phyloP scores from a whole-genome alignment of 306 rosid species.

The Carpinus viminea region DNA sequence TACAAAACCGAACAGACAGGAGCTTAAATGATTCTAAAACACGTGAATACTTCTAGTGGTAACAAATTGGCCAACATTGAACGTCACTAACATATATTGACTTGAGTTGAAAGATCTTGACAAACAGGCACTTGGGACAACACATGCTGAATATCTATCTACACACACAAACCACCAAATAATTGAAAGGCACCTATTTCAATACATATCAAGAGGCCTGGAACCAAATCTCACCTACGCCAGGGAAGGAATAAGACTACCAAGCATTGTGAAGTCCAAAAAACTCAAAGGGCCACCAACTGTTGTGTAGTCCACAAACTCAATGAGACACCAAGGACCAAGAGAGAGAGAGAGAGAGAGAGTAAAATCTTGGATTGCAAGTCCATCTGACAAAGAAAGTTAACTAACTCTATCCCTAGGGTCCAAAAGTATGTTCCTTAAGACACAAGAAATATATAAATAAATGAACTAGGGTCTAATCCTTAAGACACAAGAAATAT shows the following conservation, averaged over 20 bases:
- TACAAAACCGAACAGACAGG: background rate
- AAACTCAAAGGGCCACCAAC: background rate
- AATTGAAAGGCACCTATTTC: no score
- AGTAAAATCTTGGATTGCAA: background rate
- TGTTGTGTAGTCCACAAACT: no score
- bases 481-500: background rate
- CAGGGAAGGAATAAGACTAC: background rate
- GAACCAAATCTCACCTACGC: no score
- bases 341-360: no score
- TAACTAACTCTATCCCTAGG: background rate
- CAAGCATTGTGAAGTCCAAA: background rate
- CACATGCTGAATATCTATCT: background rate
- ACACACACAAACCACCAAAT: no score
- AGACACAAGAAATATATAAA: background rate
- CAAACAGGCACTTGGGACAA: background rate
- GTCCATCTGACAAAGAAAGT: background rate
- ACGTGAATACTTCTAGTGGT: background rate
- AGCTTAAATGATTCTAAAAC: background rate
- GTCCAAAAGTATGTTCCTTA: background rate
- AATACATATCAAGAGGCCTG: no score
- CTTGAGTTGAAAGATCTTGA: background rate
- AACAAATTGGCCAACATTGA: background rate
- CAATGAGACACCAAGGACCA: no score
- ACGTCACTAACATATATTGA: background rate
- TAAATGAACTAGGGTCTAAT: background rate